Percentiles rank a stretch among this genome's conserved stretches.
phyloP scores from a whole-genome alignment of 345 rosid genomes.

The Arabidopsis suecica region DNA sequence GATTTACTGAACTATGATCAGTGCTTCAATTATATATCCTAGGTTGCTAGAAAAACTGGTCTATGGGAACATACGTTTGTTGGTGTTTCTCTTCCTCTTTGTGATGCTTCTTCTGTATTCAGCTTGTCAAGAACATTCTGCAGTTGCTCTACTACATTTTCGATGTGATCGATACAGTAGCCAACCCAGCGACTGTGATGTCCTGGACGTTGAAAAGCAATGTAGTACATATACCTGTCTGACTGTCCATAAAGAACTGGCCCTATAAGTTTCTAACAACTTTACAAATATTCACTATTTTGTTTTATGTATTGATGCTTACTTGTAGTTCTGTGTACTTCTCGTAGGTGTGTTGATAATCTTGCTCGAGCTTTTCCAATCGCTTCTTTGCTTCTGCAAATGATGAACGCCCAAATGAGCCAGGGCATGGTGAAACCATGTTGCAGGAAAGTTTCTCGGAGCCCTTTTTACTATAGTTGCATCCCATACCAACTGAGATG shows the following conservation, averaged over 20 bases:
- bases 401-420: background rate
- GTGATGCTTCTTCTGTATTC: conserved; percentile 20
- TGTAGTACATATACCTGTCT: background rate
- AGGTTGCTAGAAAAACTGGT: conserved; percentile 1
- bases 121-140: conserved; percentile 15
- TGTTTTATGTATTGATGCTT: conserved; percentile 11
- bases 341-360: conserved; percentile 16
- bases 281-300: background rate
- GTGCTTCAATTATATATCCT: background rate
- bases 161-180: background rate
- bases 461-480: background rate
- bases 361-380: conserved; percentile 28
- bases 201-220: background rate
- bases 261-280: background rate
- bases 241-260: conserved; percentile 14
- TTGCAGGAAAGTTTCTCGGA: conserved; percentile 10
- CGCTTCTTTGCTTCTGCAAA: conserved; percentile 22
- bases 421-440: background rate
- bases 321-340: conserved; percentile 24
- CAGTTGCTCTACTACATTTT: conserved; percentile 2
- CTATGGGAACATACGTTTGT: conserved; percentile 4
- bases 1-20: background rate
- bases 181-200: background rate
- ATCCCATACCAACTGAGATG: background rate
- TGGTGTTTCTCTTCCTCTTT: background rate